Evolutionary conservation across 352 stramenopile species (phyloP).

Genomic region (Phytopythium oedochilum): DNA sequence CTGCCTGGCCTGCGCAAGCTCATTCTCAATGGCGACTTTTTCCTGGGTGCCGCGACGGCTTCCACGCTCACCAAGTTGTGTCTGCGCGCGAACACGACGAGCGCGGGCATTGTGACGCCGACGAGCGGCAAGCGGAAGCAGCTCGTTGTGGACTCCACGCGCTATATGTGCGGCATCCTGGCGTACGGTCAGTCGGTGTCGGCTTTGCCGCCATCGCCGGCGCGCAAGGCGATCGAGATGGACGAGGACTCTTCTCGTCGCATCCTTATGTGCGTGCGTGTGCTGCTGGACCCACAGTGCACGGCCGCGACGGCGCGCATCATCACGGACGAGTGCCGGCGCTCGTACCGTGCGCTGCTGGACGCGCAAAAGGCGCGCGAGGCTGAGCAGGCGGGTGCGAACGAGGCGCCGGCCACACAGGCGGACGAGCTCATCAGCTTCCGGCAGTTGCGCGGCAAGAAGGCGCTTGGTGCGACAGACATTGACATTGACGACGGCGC

Average conservation of each 20-base stretch:
- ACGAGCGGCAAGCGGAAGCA: slow-evolving; percentile 49
- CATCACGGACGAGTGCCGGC: slow-evolving; percentile 79
- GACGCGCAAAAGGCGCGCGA: slow-evolving; percentile 71
- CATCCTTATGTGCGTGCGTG: slow-evolving; percentile 93
- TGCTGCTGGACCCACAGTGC: slow-evolving; percentile 91
- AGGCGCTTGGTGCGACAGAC: slow-evolving; percentile 90
- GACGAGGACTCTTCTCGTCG: slow-evolving; percentile 95
- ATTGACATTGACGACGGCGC: slow-evolving; percentile 98
- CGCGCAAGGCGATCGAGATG: slow-evolving; percentile 62
- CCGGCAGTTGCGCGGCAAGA: slow-evolving; percentile 92
- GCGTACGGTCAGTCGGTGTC: slow-evolving; percentile 50
- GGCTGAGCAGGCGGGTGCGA: slow-evolving; percentile 44
- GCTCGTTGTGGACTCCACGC: slow-evolving; percentile 62
- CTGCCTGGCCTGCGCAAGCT: slow-evolving; percentile 84
- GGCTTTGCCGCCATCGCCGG: slow-evolving; percentile 1
- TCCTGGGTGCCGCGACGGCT: slow-evolving; percentile 92
- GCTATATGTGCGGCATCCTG: slow-evolving; percentile 74
- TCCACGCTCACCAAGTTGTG: slow-evolving; percentile 97
- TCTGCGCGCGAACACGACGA: slow-evolving; percentile 75
- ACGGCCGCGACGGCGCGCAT: slow-evolving; percentile 61
- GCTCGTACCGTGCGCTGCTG: slow-evolving; percentile 70
- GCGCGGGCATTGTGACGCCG: slow-evolving; percentile 40
- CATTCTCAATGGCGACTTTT: slow-evolving; percentile 94
- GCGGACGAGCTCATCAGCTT: slow-evolving; percentile 98
- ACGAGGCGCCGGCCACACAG: slow-evolving; percentile 61